These are phyloP conservation scores for Trichoderma sp. DNA, from an alignment of 2,329 filamentous ascomycete genomes.

Conservation along the genomic window DNA sequence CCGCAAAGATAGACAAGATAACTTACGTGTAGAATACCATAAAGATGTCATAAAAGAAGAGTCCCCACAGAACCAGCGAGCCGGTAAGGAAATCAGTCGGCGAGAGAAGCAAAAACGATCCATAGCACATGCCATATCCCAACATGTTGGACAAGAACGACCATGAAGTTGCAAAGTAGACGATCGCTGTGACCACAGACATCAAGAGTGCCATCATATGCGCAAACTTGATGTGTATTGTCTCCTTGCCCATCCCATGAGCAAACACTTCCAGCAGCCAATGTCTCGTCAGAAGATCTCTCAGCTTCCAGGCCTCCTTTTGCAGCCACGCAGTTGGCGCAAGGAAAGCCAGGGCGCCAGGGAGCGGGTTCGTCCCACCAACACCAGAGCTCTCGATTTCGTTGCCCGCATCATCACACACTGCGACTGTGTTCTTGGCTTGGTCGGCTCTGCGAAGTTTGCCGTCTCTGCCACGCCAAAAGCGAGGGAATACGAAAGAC, in stretches of 20 bases:
- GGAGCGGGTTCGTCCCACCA: slow-evolving; percentile 38
- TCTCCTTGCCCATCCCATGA: slow-evolving; percentile 54
- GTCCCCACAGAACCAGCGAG: slow-evolving; percentile 71
- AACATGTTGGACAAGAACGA: slow-evolving; percentile 77
- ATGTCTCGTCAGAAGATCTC: slow-evolving; percentile 54
- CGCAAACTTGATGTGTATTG: slow-evolving; percentile 58
- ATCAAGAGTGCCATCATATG: slow-evolving; percentile 60
- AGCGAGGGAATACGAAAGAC: slow-evolving; percentile 72
- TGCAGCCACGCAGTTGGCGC: slow-evolving; percentile 35
- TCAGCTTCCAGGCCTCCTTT: slow-evolving; percentile 52
- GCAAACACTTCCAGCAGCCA: slow-evolving; percentile 57
- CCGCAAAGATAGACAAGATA: background rate
- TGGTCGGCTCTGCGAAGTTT: slow-evolving; percentile 52
- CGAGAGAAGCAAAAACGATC: slow-evolving; percentile 79
- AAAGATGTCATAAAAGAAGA: slow-evolving; percentile 95
- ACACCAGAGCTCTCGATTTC: slow-evolving; percentile 29
- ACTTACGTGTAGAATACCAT: slow-evolving; percentile 83
- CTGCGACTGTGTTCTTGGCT: slow-evolving; percentile 45
- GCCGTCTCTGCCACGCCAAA: slow-evolving; percentile 59
- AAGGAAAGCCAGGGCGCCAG: slow-evolving; percentile 42
- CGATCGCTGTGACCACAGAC: slow-evolving; percentile 57
- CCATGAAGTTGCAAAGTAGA: slow-evolving; percentile 68
- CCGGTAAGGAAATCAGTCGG: slow-evolving; percentile 87
- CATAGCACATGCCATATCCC: slow-evolving; percentile 85
- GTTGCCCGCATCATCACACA: slow-evolving; percentile 43